Base-by-base conservation (phyloP, 1,139 yeast species). In the Scheffersomyces illinoinensis region DNA sequence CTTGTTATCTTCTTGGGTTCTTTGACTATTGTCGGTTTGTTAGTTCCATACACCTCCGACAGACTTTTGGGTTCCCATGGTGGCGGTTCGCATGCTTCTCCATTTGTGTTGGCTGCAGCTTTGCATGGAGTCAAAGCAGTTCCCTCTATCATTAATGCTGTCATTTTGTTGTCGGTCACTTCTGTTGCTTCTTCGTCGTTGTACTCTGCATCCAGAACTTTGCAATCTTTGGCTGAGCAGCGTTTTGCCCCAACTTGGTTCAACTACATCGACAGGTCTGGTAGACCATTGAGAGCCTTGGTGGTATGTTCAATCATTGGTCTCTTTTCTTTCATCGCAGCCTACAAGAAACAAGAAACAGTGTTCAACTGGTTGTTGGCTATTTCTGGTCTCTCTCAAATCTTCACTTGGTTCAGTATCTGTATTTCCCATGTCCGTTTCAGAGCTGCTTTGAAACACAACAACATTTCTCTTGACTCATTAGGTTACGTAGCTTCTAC, bases 291-390 rank as follows among this genome's bases (percentile, higher is more conserved):
- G 56, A 70, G 82, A 62, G 76, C 81, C 1, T 74, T 79, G 72
- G 55, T 71, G 54, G 59, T 74, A 46, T 71, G 77, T 57, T 66
- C 78, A 20, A 63, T 78, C 56, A 69, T 72, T 53, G 80, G 81
- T 4, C 62, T 68, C 24, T 65, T 65, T 57, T 67, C 70, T 17
- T 71, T 68, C 61, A 78, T 79, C 62, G 83, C 83, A 52, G 78
- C 82, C 19, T 79, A 69, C 69, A 66, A 74, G 55, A 70, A 77
- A 57, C 79, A 78, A 66, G 80, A 76, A 58, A 70, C 76, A 21
- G 83, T 79, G 12, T 79, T 79, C 70, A 72, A 73, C 61, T 79
- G 83, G 82, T 72, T 79, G 58, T 74, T 79, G 67, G 76, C 82
- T 39, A 76, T 79, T 59, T 77, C 81, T 56, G 84, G 82, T 20